Evolutionary conservation across 306 rosid species (phyloP).

Genomic region (Trifolium dubium): DNA sequence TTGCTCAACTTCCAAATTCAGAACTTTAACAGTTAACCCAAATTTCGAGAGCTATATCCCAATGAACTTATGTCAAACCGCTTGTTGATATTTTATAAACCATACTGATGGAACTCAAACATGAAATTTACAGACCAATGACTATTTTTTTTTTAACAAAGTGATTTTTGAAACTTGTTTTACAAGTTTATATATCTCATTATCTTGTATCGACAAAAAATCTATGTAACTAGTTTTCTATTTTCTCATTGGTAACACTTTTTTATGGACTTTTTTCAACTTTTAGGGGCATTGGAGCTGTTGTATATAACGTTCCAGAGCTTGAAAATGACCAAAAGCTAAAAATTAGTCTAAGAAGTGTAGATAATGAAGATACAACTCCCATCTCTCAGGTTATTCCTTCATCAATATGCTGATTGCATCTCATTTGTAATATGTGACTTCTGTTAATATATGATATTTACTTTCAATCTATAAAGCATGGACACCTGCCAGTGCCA

Average conservation of each 20-base stretch:
- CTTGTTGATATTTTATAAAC: conserved; percentile 5
- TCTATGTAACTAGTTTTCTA: background rate
- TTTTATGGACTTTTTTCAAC: conserved; percentile 20
- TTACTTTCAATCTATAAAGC: conserved; percentile 13
- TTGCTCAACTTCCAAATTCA: background rate
- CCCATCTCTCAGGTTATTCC: conserved; percentile 67
- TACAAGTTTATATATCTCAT: conserved; percentile 1
- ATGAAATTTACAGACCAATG: background rate
- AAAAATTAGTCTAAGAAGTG: conserved; percentile 81
- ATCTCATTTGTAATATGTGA: background rate
- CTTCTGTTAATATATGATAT: conserved; percentile 12
- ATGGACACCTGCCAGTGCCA: background rate
- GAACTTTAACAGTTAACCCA: too few relatives aligned
- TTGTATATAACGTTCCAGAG: conserved; percentile 72
- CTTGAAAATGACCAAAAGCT: conserved; percentile 63
- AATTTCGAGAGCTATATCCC: background rate
- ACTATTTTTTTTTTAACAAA: background rate
- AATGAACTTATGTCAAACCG: background rate
- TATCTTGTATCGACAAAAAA: conserved; percentile 22
- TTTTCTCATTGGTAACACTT: conserved; percentile 24
- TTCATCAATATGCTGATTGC: conserved; percentile 25
- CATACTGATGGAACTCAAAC: background rate
- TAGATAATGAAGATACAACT: conserved; percentile 72
- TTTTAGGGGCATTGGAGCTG: conserved; percentile 82
- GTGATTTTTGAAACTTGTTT: conserved; percentile 20